Conservation (phyloP, 345 rosid genomes). For the Lenwebbia sp. region DNA sequence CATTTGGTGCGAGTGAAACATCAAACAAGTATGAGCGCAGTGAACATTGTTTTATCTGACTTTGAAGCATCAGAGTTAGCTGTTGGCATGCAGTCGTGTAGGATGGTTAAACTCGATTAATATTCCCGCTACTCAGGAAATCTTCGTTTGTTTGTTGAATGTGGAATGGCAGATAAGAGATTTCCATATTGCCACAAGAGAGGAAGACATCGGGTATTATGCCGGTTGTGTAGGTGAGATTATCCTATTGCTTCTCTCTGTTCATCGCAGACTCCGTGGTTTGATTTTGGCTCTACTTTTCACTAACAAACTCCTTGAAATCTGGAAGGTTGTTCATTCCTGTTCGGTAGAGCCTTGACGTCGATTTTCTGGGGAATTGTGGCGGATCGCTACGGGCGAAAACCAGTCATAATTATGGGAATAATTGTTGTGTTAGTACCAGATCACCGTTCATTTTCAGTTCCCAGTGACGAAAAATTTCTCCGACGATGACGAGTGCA, state of each 20-base stretch:
- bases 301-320: background rate
- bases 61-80: background rate
- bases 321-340: constrained; percentile 59
- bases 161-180: constrained; percentile 44
- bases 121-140: background rate
- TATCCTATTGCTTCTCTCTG: background rate
- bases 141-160: background rate
- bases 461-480: background rate
- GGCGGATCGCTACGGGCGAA: constrained; percentile 89
- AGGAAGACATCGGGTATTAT: constrained; percentile 83
- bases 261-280: background rate
- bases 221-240: constrained; percentile 85
- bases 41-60: background rate
- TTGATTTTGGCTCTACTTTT: background rate
- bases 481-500: too few relatives aligned
- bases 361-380: constrained; percentile 77
- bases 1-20: background rate
- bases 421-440: constrained; percentile 59
- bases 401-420: constrained; percentile 73
- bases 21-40: background rate
- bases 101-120: background rate
- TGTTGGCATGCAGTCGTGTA: background rate
- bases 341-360: constrained; percentile 88
- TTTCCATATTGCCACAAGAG: constrained; percentile 52
- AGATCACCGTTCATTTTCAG: background rate